Base-by-base conservation (phyloP, 208 protist genomes). In the Histomonas meleagridis region DNA sequence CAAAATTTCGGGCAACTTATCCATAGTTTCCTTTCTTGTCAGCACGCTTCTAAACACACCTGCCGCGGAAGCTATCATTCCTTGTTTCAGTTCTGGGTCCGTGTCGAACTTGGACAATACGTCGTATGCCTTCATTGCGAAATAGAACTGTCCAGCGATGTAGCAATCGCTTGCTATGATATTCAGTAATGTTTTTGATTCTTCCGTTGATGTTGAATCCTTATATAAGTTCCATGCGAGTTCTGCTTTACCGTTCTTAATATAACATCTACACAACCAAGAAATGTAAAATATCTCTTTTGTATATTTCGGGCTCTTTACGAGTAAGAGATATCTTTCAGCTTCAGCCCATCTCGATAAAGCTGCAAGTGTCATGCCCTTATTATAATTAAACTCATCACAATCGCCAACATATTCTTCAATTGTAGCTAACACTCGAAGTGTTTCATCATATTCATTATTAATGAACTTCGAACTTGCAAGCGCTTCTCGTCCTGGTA, bases 1-100 rank as follows among this genome's bases (percentile, higher is more conserved):
- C 14, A 46, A 79, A 32, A 49, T 49, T 51, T 79, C 70, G 28
- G 28, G 46, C 3, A 79, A n/a, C 40, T 79, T 79, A 51, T 79
- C 70, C 4, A 40, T 32, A 21, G n/a, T 18, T 79, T 79, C 70
- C 49, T 79, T 79, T 79, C 70, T 79, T 46, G 40, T n/a, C 28
- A 79, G 23, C 18, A 90, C 48, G 32, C 46, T 90, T 90, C 53
- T 55, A 90, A 90, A 90, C n/a, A 90, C 79, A n/a, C 48, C 79
- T 18, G 38, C 28, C 12, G 53, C 53, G 1, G 49, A 62, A 43
- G 79, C 79, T 51, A 55, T 90, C 53, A 65, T 90, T 40, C 79
- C 79, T 90, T 90, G 48, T 46, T 90, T 90, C 35, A 62, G 32
- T 46, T 62, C 79, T 46, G 40, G 40, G 18, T 55, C 35, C 28